Evolutionary conservation across 805 yeast species (phyloP).

Genomic region (Saccharomycopsis selenospora): DNA sequence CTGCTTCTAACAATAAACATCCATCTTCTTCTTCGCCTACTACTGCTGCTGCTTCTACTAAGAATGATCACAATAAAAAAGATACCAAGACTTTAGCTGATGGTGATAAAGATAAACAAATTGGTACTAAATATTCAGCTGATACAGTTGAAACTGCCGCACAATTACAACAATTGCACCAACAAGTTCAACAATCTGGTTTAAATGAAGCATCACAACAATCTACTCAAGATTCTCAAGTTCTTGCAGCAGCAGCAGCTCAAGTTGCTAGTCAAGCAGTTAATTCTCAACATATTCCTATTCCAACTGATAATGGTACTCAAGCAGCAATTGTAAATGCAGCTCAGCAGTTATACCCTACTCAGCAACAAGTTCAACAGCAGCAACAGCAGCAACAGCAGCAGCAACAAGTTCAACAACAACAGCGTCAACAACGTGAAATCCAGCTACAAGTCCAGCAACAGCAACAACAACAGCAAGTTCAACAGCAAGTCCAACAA

Average conservation of each 20-base stretch:
- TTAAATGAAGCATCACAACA: too few species aligned
- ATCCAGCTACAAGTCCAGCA: background rate
- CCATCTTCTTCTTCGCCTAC: slow-evolving; percentile 25
- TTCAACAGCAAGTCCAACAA: background rate
- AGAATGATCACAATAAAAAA: too few species aligned
- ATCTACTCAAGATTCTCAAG: background rate
- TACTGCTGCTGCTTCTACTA: too few species aligned
- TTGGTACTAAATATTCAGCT: slow-evolving; percentile 5
- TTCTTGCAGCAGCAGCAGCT: slow-evolving; percentile 2
- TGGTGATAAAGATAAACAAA: slow-evolving; percentile 1
- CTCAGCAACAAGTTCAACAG: slow-evolving; percentile 8
- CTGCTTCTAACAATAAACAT: slow-evolving; percentile 7
- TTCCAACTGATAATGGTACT: background rate
- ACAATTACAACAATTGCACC: background rate
- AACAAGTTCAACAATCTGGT: background rate
- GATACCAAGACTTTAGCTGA: slow-evolving; percentile 24
- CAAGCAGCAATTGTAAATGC: background rate
- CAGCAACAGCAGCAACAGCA: slow-evolving; percentile 5
- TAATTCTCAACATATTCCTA: background rate
- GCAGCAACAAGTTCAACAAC: slow-evolving; percentile 6
- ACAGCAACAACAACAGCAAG: slow-evolving; percentile 2
- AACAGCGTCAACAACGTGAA: slow-evolving; percentile 3
- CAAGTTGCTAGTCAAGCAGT: background rate
- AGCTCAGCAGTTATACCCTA: background rate
- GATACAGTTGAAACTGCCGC: background rate